Evolutionary conservation across 208 protist genomes (phyloP).

Genomic region (Crithidia acanthocephali): DNA sequence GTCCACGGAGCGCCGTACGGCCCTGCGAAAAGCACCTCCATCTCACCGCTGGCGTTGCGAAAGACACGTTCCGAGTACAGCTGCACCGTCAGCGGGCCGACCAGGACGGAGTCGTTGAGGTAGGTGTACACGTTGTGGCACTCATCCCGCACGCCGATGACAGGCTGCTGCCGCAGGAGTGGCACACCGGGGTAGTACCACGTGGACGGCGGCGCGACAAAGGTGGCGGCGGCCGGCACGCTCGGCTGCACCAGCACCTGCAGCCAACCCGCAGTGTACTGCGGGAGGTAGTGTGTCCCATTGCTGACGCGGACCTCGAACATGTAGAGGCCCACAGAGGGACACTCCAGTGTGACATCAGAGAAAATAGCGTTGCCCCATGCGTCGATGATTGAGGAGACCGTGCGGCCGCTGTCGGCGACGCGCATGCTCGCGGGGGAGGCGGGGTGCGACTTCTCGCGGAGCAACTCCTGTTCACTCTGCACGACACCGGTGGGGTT

Average conservation of each 20-base stretch:
- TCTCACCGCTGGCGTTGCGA: not conserved
- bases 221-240: slow-evolving; percentile 12
- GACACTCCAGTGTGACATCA: slow-evolving; percentile 2
- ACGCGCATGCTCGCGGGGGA: too few species aligned
- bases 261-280: not conserved
- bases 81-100: slow-evolving; percentile 18
- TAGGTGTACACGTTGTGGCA: slow-evolving; percentile 35
- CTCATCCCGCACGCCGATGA: slow-evolving; percentile 39
- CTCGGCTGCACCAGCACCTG: slow-evolving; percentile 22
- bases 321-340: not conserved
- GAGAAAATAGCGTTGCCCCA: not conserved
- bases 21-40: too few species aligned
- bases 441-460: too few species aligned
- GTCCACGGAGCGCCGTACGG: slow-evolving; percentile 21
- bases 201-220: slow-evolving; percentile 31
- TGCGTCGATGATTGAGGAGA: too few species aligned
- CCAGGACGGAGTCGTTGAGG: slow-evolving; percentile 6
- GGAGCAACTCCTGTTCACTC: too few species aligned
- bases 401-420: too few species aligned
- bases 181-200: slow-evolving; percentile 23
- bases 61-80: slow-evolving; percentile 13
- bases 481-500: too few species aligned
- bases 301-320: not conserved
- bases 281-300: not conserved
- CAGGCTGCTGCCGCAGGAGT: slow-evolving; percentile 34